phyloP scores from a whole-genome alignment of 1,284 basidiomycete species.

The Sanghuangporus sanghuang region DNA sequence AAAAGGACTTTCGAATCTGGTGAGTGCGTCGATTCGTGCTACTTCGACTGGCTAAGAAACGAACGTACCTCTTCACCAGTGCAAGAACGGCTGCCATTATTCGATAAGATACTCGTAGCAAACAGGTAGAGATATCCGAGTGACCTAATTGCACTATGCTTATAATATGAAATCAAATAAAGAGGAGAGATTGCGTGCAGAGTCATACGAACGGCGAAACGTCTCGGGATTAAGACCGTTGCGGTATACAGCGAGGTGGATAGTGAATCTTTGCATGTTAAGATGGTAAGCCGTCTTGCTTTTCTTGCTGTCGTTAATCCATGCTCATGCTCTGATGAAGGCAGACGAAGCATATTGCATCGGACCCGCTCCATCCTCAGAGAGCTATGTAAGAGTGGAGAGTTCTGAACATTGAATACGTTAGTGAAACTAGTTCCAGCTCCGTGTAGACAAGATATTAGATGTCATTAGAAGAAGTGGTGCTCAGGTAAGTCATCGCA shows the following conservation, averaged over 20 bases:
- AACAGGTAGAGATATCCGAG: slow-evolving; percentile 51
- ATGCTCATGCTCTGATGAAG: slow-evolving; percentile 36
- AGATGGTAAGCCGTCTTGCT: slow-evolving; percentile 43
- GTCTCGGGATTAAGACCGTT: slow-evolving; percentile 84
- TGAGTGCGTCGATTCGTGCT: not conserved
- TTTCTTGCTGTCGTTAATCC: not conserved
- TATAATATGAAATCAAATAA: not conserved
- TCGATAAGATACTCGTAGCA: slow-evolving; percentile 51
- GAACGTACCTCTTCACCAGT: not conserved
- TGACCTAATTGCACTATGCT: not conserved
- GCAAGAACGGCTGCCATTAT: slow-evolving; percentile 7
- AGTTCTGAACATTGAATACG: not conserved
- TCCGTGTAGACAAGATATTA: slow-evolving; percentile 86
- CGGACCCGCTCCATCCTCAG: slow-evolving; percentile 81
- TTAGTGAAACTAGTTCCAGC: slow-evolving; percentile 36
- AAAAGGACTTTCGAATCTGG: slow-evolving; percentile 1
- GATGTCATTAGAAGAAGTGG: slow-evolving; percentile 75
- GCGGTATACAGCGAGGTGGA: slow-evolving; percentile 90
- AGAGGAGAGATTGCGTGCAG: slow-evolving; percentile 95
- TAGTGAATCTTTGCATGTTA: slow-evolving; percentile 71
- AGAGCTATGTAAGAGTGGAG: slow-evolving; percentile 73
- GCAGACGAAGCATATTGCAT: slow-evolving; percentile 97
- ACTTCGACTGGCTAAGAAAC: not conserved
- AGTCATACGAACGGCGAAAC: slow-evolving; percentile 85
- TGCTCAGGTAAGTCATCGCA: slow-evolving; percentile 60